Conservation (phyloP, 345 rosid species). For the Excoecaria agallocha region DNA sequence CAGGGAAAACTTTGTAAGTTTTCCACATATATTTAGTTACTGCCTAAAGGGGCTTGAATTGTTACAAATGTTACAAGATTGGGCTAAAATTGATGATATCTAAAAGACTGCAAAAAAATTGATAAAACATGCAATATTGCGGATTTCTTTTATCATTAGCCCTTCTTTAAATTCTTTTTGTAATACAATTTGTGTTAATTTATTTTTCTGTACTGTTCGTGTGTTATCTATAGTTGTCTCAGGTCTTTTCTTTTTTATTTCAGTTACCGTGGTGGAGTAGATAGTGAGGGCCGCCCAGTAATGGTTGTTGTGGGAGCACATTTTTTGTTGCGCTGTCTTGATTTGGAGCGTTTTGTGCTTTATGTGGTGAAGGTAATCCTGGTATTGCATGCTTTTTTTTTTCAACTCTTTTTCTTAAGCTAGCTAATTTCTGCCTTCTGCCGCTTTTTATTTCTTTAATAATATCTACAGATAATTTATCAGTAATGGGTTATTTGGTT, state of each 20-base stretch:
- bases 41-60: background rate
- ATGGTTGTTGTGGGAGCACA: conserved; percentile 99
- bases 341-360: conserved; percentile 82
- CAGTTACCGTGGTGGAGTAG: conserved; percentile 98
- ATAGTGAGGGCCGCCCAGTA: conserved; percentile 89
- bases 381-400: background rate
- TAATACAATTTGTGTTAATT: conserved; percentile 1
- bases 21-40: background rate
- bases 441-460: background rate
- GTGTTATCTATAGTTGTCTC: conserved; percentile 14
- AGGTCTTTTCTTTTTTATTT: conserved; percentile 23
- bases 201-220: conserved; percentile 12
- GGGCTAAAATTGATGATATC: background rate
- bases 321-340: conserved; percentile 88
- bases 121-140: background rate
- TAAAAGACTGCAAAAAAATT: background rate
- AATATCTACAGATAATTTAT: background rate
- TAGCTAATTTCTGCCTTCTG: background rate
- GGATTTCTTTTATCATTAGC: background rate
- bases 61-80: background rate
- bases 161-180: background rate
- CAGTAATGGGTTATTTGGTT: background rate
- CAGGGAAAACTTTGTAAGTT: background rate
- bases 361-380: conserved; percentile 67
- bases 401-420: background rate